Base-by-base conservation (phyloP, 306 rosid species). In the Dryas alaskensis region DNA sequence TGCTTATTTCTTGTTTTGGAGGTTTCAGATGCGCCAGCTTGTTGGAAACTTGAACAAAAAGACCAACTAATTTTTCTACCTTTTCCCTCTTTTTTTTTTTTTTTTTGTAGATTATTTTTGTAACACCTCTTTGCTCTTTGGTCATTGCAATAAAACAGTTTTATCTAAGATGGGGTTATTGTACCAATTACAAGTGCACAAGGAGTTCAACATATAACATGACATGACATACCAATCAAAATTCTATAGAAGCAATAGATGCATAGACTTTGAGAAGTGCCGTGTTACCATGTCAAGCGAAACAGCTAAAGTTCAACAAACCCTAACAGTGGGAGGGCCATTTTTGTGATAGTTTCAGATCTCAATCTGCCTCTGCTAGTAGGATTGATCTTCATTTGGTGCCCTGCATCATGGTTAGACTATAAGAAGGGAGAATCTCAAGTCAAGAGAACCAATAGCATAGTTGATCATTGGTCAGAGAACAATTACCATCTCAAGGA, bases 1-100 rank as follows among this genome's bases (percentile, higher is more conserved):
- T 77, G 92, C 81, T 45, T 89, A 82, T 79, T 91, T 91, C 82
- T 5, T 85, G 78, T 81, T 81, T 68, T 91, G 97, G 97, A 83
- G 98, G 80, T 87, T 94, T 82, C 95, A 87, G 62, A 94, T 88
- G 96, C 76, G 83, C 8, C 80, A 74, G 60, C 88, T 89, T 27
- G 75, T 83, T 12, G 67, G 69, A 39, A 83, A 86, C 52, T 48
- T 84, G 87, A 75, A 88, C 60, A 90, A 87, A 69, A 94, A 94
- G 84, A 86, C 76, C 74, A 81, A 73, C 17, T 89, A 76, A 80
- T 59, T 51, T 67, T 47, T 12, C 0, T 6, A 0, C 0, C 12
- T 27, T 42, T 52, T 74, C 42, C 39, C 39, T 51, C 42, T 14
- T 40, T 31, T 14, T 45, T 40, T 1, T 0, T 4, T 1, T 7